Base-by-base conservation (phyloP, 805 yeast genomes). In the Kluyveromyces starmeri region DNA sequence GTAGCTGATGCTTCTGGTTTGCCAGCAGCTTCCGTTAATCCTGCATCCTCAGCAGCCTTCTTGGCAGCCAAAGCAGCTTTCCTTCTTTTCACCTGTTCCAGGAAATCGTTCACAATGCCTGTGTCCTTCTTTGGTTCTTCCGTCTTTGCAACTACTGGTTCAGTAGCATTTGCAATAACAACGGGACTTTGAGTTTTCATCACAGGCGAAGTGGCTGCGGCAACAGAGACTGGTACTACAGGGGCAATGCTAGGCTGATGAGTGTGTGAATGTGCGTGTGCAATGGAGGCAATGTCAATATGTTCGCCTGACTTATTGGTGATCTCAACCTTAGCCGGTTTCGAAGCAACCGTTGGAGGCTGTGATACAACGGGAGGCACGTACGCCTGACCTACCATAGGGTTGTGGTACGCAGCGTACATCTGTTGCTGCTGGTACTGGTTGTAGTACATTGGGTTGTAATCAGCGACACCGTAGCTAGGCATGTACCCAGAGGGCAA, bases 251-350 rank as follows among this genome's bases (percentile, higher is more conserved):
- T 36, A 7, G 32, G 20, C 21, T 19, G 25, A 12, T 23, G 26
- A 32, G 32, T 18, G 29, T 28, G 31, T 18, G 31, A 9, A 20
- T 30, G 33, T 9, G 16, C 26, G 16, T 30, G 33, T 9, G 33
- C 23, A 12, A 30, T 30, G 16, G 26, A 20, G 5, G 33, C 23
- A 20, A 30, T 20, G 41, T 53, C 55, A 19, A 53, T 36, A 34
- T 44, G 50, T 36, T 56, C 56, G 22, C 60, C 59, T 27, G 51
- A 45, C 39, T 54, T 55, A n/a, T 56, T 52, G 6, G 59, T 53
- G 29, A 53, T 55, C 40, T 51, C 58, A 36, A 56, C 50, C 38
- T 49, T 30, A 7, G 33, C 33, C 13, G 33, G 33, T 15, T 30
- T 30, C 9, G 22, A 8, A 13, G 26, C 12, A 8, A 15, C 17